Base-by-base conservation (phyloP, 306 rosid species). In the Arachis stenosperma region DNA sequence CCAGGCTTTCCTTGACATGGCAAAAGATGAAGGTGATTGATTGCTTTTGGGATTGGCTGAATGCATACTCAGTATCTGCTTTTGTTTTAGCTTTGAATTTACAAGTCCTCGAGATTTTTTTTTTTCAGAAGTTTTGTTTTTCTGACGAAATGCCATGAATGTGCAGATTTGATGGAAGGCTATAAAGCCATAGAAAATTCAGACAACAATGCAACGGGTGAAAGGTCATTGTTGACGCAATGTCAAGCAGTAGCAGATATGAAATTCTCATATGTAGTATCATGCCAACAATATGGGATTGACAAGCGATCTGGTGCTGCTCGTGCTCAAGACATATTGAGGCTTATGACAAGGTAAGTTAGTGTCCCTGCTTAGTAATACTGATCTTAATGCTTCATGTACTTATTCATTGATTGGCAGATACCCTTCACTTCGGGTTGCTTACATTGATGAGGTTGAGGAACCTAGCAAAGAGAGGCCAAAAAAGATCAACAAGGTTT, bases 1-100 rank as follows among this genome's bases (percentile, higher is more conserved):
- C 70, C 97, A 94, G 77, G 88, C 97, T 84, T 91, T 94, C 75
- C 98, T 94, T 51, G 98, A 94, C 79, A 94, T 92, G 92, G 98
- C 98, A 58, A 77, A 87, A 86, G 90, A 91, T 83, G 91, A 88
- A 59, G 98, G 98, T 94, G 79, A 62, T 6, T 22, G 7, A 30
- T 79, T 13, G 56, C 36, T 30, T 53, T 58, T 75, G 57, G 62
- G 41, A 29, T 53, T 44, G 54, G 55, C 68, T 66, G 33, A 46
- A 56, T 9, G 62, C 47, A 43, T 56, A 47, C 50, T 33, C 44
- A 36, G 5, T 33, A n/a, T 30, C 30, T 69, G 51, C 68, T 36
- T 65, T 12, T 30, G 11, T 37, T 66, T 78, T 58, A 36, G 62
- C 65, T 57, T 50, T 72, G 53, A 50, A 30, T 41, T 69, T 10